Evolutionary conservation across 1,284 basidiomycete genomes (phyloP).

Genomic region (Sanghuangporus sanghuang): DNA sequence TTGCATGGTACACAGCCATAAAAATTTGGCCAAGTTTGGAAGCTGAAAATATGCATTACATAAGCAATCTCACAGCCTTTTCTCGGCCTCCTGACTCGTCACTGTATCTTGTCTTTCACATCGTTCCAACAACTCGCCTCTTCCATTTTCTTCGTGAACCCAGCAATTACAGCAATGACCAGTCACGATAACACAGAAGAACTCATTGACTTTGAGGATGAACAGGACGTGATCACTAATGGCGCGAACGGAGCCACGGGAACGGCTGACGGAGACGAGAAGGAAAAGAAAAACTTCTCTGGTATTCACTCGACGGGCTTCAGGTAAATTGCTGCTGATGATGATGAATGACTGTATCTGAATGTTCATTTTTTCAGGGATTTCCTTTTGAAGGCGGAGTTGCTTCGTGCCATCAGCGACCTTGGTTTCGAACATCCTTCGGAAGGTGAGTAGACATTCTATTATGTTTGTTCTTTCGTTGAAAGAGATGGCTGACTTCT

Average conservation of each 20-base stretch:
- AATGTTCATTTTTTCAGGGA: slow-evolving; percentile 52
- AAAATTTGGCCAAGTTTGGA: neutral
- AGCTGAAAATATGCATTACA: neutral
- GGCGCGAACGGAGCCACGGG: slow-evolving; percentile 47
- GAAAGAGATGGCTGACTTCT: neutral
- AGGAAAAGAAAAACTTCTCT: slow-evolving; percentile 95
- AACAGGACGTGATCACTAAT: slow-evolving; percentile 78
- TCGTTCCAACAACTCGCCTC: neutral
- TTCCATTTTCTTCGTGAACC: neutral
- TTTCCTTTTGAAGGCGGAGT: slow-evolving; percentile 95
- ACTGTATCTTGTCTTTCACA: neutral
- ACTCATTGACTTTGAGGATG: slow-evolving; percentile 92
- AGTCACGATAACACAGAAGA: slow-evolving; percentile 70
- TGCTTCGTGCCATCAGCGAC: slow-evolving; percentile 97
- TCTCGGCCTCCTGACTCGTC: neutral
- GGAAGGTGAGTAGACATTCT: slow-evolving; percentile 65
- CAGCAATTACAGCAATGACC: slow-evolving; percentile 3
- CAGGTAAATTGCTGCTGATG: slow-evolving; percentile 44
- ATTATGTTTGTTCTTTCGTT: neutral
- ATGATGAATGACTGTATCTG: neutral
- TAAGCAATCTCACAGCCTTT: neutral
- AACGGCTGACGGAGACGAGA: slow-evolving; percentile 63
- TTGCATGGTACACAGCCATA: too few species aligned
- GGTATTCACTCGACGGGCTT: slow-evolving; percentile 97
- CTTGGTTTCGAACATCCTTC: slow-evolving; percentile 99